Evolutionary conservation across 2,329 filamentous ascomycete species (phyloP).

Genomic region (Colletotrichum endophyticum): DNA sequence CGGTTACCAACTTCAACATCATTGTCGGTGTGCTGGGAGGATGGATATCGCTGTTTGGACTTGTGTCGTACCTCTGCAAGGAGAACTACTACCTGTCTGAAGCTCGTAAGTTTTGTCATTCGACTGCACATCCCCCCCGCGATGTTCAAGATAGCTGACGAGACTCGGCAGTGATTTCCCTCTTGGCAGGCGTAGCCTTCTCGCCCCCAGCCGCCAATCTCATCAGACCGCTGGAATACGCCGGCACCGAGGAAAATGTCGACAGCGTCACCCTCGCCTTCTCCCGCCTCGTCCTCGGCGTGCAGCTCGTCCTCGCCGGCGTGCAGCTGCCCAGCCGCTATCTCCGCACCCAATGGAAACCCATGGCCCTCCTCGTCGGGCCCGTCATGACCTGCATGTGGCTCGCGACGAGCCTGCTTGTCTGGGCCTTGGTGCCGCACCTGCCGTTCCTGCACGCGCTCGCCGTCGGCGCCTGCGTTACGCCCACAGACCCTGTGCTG

Average conservation of each 20-base stretch:
- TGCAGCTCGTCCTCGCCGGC: conserved; percentile 88
- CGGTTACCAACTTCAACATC: conserved; percentile 71
- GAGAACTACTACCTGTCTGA: conserved; percentile 92
- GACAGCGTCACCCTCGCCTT: conserved; percentile 81
- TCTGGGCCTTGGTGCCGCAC: conserved; percentile 78
- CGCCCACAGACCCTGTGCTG: conserved; percentile 87
- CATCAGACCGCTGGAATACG: conserved; percentile 78
- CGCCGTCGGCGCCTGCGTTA: conserved; percentile 84
- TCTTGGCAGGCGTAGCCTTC: conserved; percentile 79
- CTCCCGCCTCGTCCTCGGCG: conserved; percentile 83
- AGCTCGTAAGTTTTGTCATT: conserved; percentile 66
- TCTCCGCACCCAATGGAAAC: conserved; percentile 77
- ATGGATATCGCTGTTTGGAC: conserved; percentile 87
- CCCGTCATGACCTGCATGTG: conserved; percentile 90
- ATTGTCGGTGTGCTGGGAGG: conserved; percentile 81
- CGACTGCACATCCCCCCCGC: neutral
- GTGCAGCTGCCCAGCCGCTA: conserved; percentile 88
- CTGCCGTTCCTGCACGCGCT: conserved; percentile 79
- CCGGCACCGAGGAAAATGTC: conserved; percentile 60
- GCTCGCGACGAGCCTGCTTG: conserved; percentile 77
- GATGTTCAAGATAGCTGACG: neutral
- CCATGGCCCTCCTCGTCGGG: conserved; percentile 75
- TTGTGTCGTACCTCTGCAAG: conserved; percentile 89
- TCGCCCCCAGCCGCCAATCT: conserved; percentile 80
- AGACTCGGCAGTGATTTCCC: conserved; percentile 72